These are phyloP conservation scores for Moesziomyces sp. DNA, from an alignment of 1,284 basidiomycete species.

Conservation along the genomic window DNA sequence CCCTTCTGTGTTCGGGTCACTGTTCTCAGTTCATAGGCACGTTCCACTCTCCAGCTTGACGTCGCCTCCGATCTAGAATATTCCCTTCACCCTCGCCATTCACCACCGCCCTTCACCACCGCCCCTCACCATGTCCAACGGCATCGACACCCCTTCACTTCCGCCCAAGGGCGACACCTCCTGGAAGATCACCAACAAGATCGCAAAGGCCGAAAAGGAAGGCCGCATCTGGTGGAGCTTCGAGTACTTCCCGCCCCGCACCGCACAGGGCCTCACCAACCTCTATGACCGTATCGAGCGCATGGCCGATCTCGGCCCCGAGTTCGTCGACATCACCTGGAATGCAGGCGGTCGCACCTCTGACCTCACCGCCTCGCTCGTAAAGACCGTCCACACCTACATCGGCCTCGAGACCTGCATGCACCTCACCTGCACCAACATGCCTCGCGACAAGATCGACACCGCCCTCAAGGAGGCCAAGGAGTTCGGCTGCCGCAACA, in stretches of 20 bases:
- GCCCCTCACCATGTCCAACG: constrained; percentile 24
- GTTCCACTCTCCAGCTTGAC: constrained; percentile 17
- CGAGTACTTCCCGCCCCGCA: constrained; percentile 95
- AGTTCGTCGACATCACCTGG: constrained; percentile 99
- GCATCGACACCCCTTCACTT: constrained; percentile 15
- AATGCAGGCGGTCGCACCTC: constrained; percentile 91
- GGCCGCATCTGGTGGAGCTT: constrained; percentile 73
- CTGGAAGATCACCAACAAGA: constrained; percentile 65
- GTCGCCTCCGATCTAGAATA: constrained; percentile 39
- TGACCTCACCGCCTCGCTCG: constrained; percentile 75
- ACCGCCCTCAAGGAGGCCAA: constrained; percentile 92
- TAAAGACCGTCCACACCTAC: constrained; percentile 77
- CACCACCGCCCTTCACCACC: constrained; percentile 2
- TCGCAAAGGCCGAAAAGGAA: constrained; percentile 65
- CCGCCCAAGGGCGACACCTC: constrained; percentile 46
- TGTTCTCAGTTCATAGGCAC: constrained; percentile 47
- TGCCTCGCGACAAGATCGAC: constrained; percentile 93
- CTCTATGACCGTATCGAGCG: constrained; percentile 89
- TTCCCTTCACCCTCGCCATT: constrained; percentile 18
- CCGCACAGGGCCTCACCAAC: constrained; percentile 77
- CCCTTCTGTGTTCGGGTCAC: constrained; percentile 41
- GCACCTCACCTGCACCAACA: constrained; percentile 68
- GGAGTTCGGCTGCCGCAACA: constrained; percentile 88
- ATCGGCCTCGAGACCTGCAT: constrained; percentile 68
- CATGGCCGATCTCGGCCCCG: constrained; percentile 93